Evolutionary conservation across 2,329 filamentous ascomycete genomes (phyloP).

Genomic region (Sphaerulina vaccinii): DNA sequence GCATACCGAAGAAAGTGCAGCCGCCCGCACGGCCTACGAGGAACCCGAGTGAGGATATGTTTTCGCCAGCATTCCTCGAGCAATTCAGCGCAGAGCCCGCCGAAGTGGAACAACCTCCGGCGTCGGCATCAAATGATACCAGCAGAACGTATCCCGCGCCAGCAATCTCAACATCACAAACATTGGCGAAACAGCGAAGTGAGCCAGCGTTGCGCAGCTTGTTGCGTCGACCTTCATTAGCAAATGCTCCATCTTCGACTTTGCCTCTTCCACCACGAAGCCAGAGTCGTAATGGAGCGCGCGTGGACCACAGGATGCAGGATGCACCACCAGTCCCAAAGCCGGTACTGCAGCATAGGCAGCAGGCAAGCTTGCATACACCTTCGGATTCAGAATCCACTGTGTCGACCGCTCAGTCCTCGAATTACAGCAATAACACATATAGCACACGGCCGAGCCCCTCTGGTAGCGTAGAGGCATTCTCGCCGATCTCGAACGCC

Average conservation of each 20-base stretch:
- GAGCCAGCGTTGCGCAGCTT: constrained; percentile 25
- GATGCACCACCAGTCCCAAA: constrained; percentile 37
- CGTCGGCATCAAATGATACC: not conserved
- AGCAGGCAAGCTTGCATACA: constrained; percentile 28
- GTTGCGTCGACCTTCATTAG: constrained; percentile 19
- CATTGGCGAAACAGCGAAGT: constrained; percentile 18
- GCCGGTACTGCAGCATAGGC: constrained; percentile 30
- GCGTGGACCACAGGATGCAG: constrained; percentile 31
- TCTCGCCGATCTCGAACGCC: constrained; percentile 25
- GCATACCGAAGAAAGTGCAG: constrained; percentile 22
- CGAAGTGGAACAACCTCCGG: constrained; percentile 11
- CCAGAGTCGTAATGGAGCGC: constrained; percentile 25
- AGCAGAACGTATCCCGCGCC: constrained; percentile 24
- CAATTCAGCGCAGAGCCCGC: constrained; percentile 31
- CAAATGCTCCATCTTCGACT: constrained; percentile 7
- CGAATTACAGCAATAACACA: constrained; percentile 25
- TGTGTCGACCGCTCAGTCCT: constrained; percentile 25
- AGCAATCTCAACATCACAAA: constrained; percentile 1
- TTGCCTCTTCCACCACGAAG: constrained; percentile 16
- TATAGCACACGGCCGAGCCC: constrained; percentile 35
- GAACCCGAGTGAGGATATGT: constrained; percentile 30
- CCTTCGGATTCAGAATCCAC: constrained; percentile 34
- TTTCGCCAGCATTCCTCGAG: constrained; percentile 31
- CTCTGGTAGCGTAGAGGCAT: constrained; percentile 35
- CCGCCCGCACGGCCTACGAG: constrained; percentile 35